Conservation (phyloP, 139 green algal species). For the Micractinium sp. region DNA sequence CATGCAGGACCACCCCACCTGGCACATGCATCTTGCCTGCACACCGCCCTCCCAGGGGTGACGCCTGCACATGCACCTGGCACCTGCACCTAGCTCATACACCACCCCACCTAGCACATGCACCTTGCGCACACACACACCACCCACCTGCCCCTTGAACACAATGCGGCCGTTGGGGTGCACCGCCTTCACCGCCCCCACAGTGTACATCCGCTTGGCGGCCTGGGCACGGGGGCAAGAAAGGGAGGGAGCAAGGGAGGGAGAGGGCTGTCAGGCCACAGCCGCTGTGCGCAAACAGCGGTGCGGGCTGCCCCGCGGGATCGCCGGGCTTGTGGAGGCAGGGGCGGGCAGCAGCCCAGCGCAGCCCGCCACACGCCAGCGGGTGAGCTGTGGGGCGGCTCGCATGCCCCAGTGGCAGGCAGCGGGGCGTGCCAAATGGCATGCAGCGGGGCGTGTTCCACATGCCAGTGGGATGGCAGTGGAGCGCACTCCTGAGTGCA, state of each 20-base stretch:
- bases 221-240: neutral
- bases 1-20: too few relatives aligned
- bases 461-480: neutral
- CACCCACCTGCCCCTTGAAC: conserved; percentile 69
- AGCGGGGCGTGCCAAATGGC: too few relatives aligned
- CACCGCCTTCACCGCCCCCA: conserved; percentile 56
- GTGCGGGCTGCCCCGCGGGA: neutral
- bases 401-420: too few relatives aligned
- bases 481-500: neutral
- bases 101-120: neutral
- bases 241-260: neutral
- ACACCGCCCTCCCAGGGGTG: too few relatives aligned
- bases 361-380: too few relatives aligned
- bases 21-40: too few relatives aligned
- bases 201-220: conserved; percentile 73
- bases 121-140: neutral
- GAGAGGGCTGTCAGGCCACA: neutral
- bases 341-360: too few relatives aligned
- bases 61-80: too few relatives aligned
- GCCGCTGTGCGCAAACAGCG: too few relatives aligned
- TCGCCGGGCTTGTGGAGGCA: neutral
- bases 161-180: conserved; percentile 88
- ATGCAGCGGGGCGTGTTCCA: too few relatives aligned
- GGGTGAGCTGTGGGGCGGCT: too few relatives aligned
- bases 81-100: neutral